Base-by-base conservation (phyloP, 352 stramenopile species). In the Pythium brachiatum region DNA sequence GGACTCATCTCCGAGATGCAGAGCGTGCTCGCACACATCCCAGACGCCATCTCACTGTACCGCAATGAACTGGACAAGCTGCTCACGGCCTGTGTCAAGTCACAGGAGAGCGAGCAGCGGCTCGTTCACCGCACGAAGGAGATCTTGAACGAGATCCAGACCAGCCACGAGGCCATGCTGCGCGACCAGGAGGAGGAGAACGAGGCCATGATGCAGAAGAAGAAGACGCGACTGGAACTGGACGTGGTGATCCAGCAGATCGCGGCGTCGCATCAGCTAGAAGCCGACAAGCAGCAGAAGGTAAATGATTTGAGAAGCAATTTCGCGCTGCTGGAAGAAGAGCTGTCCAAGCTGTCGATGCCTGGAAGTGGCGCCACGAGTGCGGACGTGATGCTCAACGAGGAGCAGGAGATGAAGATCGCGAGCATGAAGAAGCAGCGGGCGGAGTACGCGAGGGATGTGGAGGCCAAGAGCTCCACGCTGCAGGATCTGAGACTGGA, bases 51-150 rank as follows among this genome's bases (percentile, higher is more conserved):
- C 48, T 84, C 79, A 34, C 68, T 91, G 27, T 94, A 90, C 72
- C 79, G 85, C 53, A 77, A 76, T 15, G 84, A 94, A 67, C 73
- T 94, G n/a, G 78, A 92, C 53, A 94, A 90, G 65, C 72, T 94
- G 53, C 62, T 94, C 16, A 76, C 73, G 9, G 79, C 76, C 43
- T 87, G 81, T 62, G 68, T 81, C 64, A 94, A 92, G 73, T 92
- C 82, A 0, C 84, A 94, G 51, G 84, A 94, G 65, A 94, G 82
- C 66, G 82, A 94, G 60, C 79, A 90, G 50, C 79, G 80, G 1
- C 68, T 94, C 31, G 27, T 90, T 11, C 68, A 82, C 26, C 82
- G 81, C 38, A 87, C 79, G 5, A 86, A 88, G 26, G 81, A 94
- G 58, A 89, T 94, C 38, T 52, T 90, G 39, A 70, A 63, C 13